Evolutionary conservation across 208 protist genomes (phyloP).

Genomic region (Crithidia expoeki): DNA sequence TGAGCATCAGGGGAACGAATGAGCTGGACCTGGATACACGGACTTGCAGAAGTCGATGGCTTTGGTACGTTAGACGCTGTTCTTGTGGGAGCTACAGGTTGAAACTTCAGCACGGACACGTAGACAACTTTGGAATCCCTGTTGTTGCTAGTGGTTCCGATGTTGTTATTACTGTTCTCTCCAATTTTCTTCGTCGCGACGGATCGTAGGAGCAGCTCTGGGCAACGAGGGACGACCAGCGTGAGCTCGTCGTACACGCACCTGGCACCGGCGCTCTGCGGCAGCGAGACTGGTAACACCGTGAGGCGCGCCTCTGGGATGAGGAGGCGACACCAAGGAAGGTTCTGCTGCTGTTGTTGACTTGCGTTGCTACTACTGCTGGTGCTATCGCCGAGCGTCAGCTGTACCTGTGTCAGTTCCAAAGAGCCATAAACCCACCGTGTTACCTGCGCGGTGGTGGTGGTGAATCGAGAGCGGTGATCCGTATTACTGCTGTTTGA

Average conservation of each 20-base stretch:
- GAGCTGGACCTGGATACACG: slow-evolving; percentile 12
- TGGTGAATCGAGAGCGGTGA: not conserved
- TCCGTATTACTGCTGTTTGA: not conserved
- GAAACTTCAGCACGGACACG: slow-evolving; percentile 20
- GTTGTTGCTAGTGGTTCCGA: not conserved
- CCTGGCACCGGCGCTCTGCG: not conserved
- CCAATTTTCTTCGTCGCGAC: not conserved
- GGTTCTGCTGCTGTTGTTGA: not conserved
- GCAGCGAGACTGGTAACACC: slow-evolving; percentile 2
- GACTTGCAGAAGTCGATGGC: not conserved
- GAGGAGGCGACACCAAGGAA: slow-evolving; percentile 21
- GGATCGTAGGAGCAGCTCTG: slow-evolving; percentile 16
- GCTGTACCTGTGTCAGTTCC: slow-evolving; percentile 14
- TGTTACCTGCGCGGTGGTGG: not conserved
- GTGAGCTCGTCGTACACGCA: slow-evolving; percentile 16
- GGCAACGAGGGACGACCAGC: slow-evolving; percentile 18
- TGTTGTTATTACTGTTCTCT: not conserved
- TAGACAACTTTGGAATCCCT: slow-evolving; percentile 1
- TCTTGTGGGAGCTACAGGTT: not conserved
- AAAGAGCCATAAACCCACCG: slow-evolving; percentile 12
- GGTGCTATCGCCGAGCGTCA: slow-evolving; percentile 1
- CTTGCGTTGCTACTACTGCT: not conserved
- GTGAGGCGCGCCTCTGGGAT: slow-evolving; percentile 21
- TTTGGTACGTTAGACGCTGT: not conserved
- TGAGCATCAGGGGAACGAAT: not conserved